A percentile compares a stretch with the other conserved stretches of the same genome.
Evolutionary conservation across 148 eudicot genomes (phyloP).

Genomic region (Linanthus parryae): DNA sequence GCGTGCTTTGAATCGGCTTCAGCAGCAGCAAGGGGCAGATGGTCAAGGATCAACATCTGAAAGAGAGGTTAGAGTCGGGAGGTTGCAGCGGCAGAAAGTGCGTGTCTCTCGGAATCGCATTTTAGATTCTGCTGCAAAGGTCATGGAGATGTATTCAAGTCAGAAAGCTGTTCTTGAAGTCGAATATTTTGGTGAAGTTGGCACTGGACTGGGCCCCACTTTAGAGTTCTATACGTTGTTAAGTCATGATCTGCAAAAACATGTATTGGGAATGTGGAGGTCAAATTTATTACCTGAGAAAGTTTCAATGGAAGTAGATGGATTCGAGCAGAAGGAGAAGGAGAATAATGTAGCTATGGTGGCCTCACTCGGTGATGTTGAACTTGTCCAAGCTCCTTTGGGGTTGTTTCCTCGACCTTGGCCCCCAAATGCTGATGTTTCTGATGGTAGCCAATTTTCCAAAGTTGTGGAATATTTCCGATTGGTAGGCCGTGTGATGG

Average conservation of each 20-base stretch:
- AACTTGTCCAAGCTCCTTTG: slow-evolving; percentile 64
- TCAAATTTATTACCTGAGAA: slow-evolving; percentile 34
- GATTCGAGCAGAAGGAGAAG: slow-evolving; percentile 22
- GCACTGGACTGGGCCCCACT: slow-evolving; percentile 98
- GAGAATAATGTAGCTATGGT: slow-evolving; percentile 10
- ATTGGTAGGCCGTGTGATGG: slow-evolving; percentile 89
- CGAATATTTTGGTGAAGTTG: slow-evolving; percentile 99
- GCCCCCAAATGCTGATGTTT: slow-evolving; percentile 50
- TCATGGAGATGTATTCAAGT: slow-evolving; percentile 99
- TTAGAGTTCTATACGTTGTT: slow-evolving; percentile 91
- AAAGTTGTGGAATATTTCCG: slow-evolving; percentile 71
- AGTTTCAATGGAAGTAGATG: slow-evolving; percentile 47
- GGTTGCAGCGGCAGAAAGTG: slow-evolving; percentile 94
- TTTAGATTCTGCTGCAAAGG: slow-evolving; percentile 96
- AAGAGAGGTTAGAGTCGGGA: slow-evolving; percentile 86
- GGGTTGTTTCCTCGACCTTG: slow-evolving; percentile 98
- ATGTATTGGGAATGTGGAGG: slow-evolving; percentile 85
- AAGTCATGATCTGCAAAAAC: slow-evolving; percentile 89
- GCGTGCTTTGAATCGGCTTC: slow-evolving; percentile 86
- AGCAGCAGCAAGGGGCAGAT: slow-evolving; percentile 96
- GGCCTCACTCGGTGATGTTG: slow-evolving; percentile 25
- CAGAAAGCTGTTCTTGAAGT: slow-evolving; percentile 99
- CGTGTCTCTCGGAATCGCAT: slow-evolving; percentile 94
- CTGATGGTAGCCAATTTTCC: slow-evolving; percentile 60
- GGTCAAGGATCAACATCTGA: slow-evolving; percentile 73